Evolutionary conservation across 225 moss, liverwort and hornwort species (phyloP).

Genomic region (Neckera pumila): DNA sequence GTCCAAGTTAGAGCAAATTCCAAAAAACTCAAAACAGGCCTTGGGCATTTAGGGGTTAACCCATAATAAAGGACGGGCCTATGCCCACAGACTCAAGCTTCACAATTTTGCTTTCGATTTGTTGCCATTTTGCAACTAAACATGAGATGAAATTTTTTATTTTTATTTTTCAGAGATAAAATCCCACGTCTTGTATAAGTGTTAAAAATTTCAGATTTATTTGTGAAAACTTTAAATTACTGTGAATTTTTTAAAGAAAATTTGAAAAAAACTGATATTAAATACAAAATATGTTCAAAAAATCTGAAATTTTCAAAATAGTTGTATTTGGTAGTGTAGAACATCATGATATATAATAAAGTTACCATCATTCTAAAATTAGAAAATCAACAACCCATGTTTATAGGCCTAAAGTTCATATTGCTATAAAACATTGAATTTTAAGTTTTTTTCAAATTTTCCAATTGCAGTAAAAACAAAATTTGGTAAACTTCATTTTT

Average conservation of each 20-base stretch:
- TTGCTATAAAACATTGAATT: not conserved
- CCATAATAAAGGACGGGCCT: no score
- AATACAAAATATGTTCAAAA: not conserved
- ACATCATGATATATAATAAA: not conserved
- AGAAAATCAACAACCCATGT: no score
- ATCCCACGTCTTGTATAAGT: not conserved
- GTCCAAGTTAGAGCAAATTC: no score
- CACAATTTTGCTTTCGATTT: no score
- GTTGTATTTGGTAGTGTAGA: no score
- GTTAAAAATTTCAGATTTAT: not conserved
- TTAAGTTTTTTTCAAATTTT: not conserved
- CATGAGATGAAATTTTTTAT: no score
- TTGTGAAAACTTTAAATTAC: not conserved
- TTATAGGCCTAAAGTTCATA: not conserved
- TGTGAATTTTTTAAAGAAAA: fast-evolving
- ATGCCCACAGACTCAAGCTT: no score
- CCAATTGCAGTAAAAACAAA: not conserved
- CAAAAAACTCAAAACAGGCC: no score
- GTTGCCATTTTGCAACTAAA: no score
- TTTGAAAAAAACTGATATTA: not conserved
- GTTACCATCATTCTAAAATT: not conserved
- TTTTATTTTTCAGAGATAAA: not conserved
- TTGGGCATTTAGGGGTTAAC: no score
- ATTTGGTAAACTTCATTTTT: not conserved
- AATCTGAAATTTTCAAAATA: not conserved